Percentiles rank a stretch among this genome's conserved stretches.
Conservation (phyloP, 2,329 filamentous ascomycete species). For the Pseudocercospora cruenta region DNA sequence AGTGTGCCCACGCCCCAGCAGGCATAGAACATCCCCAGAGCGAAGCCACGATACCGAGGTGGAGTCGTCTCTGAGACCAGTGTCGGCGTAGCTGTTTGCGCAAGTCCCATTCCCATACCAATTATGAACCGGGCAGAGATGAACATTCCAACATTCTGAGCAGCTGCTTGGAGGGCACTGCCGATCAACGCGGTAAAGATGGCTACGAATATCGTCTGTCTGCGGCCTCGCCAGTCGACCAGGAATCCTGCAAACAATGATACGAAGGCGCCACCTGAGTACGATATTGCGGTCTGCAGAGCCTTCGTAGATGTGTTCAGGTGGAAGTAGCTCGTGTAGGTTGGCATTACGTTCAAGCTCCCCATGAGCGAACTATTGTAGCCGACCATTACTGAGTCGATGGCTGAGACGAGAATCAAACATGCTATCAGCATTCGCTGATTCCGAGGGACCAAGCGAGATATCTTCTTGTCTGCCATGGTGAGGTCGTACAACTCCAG, state of each 20-base stretch:
- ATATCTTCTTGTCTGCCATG: slow-evolving; percentile 2
- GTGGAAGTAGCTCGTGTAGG: slow-evolving; percentile 8
- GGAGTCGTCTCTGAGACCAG: slow-evolving; percentile 8
- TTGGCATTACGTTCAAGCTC: slow-evolving; percentile 10
- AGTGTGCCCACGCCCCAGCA: slow-evolving; percentile 10
- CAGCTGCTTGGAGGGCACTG: slow-evolving; percentile 62
- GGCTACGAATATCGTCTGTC: slow-evolving; percentile 1
- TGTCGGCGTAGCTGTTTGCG: slow-evolving; percentile 4
- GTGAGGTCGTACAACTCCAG: background rate
- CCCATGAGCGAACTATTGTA: slow-evolving; percentile 12
- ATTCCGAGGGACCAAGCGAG: background rate
- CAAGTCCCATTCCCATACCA: slow-evolving; percentile 45
- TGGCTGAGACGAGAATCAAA: slow-evolving; percentile 5
- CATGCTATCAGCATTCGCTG: background rate
- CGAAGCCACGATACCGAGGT: background rate
- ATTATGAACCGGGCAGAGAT: slow-evolving; percentile 68
- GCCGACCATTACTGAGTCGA: slow-evolving; percentile 12
- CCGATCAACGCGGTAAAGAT: slow-evolving; percentile 45
- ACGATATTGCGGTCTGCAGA: slow-evolving; percentile 35
- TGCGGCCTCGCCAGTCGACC: background rate
- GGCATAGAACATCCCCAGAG: slow-evolving; percentile 8
- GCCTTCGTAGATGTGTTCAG: slow-evolving; percentile 56
- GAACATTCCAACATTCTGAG: slow-evolving; percentile 68
- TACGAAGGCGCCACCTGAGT: background rate
- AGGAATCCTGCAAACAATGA: slow-evolving; percentile 2